A percentile compares a stretch with the other conserved stretches of the same genome.
phyloP scores from a whole-genome alignment of 176 grass and related monocot genomes.

The Oryza glaberrima region DNA sequence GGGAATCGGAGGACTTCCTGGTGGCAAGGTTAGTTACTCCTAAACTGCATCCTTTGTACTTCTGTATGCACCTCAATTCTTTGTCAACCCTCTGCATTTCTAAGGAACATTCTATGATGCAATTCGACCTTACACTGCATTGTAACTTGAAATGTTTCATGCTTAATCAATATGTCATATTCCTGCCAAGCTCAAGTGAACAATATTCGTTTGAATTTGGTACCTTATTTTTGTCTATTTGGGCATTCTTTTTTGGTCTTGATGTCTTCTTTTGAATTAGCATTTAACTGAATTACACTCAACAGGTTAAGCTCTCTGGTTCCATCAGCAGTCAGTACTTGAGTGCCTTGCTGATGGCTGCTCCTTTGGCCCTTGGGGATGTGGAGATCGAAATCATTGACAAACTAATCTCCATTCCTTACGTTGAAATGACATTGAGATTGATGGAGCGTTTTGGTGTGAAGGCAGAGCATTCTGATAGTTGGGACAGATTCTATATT shows the following conservation, averaged over 20 bases:
- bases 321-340: slow-evolving; percentile 99
- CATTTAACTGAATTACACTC: not conserved
- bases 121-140: not conserved
- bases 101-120: not conserved
- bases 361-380: slow-evolving; percentile 89
- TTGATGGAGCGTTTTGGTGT: slow-evolving; percentile 97
- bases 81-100: not conserved
- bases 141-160: not conserved
- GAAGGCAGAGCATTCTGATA: slow-evolving; percentile 81
- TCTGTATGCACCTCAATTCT: not conserved
- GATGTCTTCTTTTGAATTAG: not conserved
- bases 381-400: slow-evolving; percentile 98
- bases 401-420: slow-evolving; percentile 97
- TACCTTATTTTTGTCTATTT: not conserved
- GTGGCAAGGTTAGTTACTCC: slow-evolving; percentile 78
- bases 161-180: not conserved
- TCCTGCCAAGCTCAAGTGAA: not conserved
- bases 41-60: not conserved
- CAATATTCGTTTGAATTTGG: not conserved
- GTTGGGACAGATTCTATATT: slow-evolving; percentile 93
- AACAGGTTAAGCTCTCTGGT: slow-evolving; percentile 90
- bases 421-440: slow-evolving; percentile 97
- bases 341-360: slow-evolving; percentile 94
- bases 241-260: not conserved
- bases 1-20: slow-evolving; percentile 84